Evolutionary conservation across 306 rosid species (phyloP), one percentile per base, ranked within the genome.

Genomic region (Elaeagnus macrophylla): DNA sequence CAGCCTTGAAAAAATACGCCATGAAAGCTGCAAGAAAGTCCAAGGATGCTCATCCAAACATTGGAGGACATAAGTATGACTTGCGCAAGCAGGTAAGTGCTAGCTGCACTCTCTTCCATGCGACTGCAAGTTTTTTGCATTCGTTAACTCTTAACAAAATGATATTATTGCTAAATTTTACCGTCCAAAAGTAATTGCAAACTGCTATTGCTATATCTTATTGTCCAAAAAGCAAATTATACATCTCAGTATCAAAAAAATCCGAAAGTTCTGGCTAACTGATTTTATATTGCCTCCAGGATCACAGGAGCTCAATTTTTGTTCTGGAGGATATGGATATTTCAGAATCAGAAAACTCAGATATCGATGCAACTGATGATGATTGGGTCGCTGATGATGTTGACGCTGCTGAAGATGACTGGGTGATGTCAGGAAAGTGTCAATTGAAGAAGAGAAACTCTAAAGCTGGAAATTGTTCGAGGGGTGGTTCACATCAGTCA

Each of bases 241-340:
- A 25, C 32, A 25, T 25, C 32, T 25, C 32, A 25, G 32, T 25
- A 25, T 1, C 32, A 25, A 25, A 25, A 5, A 25, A 25, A 25
- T 25, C n/a, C n/a, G n/a, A n/a, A n/a, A n/a, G 32, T 25, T 25
- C 32, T 25, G 35, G 42, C 51, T 51, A 35, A 46, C 14, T 14
- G 51, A 20, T 54, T 53, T 54, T 11, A 38, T 47, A 15, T 25
- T 60, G 64, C 48, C 59, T 66, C n/a, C 20, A 89, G 97, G 95
- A 83, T 57, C 46, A 62, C 50, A 76, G 82, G 35, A 70, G 42
- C 39, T 85, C 95, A 42, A 41, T 78, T 51, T n/a, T 73, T 36
- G 48, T 70, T 53, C 48, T 55, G 19, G 97, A 86, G 69, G 97
- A 85, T 71, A 89, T 89, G 95, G 89, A 85, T 62, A 79, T 62